These are phyloP conservation scores for Triangularia verruculosa DNA, from an alignment of 2,329 filamentous ascomycete genomes.

Conservation along the genomic window DNA sequence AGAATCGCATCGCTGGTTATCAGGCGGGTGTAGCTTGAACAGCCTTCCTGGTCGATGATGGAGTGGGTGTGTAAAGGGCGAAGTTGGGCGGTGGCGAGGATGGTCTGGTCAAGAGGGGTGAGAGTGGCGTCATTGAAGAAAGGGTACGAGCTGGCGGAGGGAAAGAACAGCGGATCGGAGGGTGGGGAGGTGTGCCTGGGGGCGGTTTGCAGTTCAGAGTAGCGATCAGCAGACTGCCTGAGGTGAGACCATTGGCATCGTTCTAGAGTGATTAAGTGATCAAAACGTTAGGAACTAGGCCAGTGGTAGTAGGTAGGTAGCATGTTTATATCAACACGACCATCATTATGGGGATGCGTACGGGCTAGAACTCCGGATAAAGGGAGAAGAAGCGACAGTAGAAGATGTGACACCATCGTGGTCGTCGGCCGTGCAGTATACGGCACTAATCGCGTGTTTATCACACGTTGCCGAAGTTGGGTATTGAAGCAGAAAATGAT, in stretches of 20 bases:
- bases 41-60: conserved; percentile 10
- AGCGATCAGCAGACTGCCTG: not conserved
- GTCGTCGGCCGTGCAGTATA: not conserved
- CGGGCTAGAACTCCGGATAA: not conserved
- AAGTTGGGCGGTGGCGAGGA: conserved; percentile 6
- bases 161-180: not conserved
- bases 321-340: not conserved
- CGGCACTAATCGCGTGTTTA: not conserved
- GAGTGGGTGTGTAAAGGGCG: not conserved
- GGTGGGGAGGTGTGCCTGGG: not conserved
- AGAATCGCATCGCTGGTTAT: conserved; percentile 5
- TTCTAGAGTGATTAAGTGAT: not conserved
- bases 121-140: not conserved
- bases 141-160: not conserved
- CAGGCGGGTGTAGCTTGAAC: conserved; percentile 6
- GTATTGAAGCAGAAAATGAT: too few relatives aligned
- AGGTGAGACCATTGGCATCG: not conserved
- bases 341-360: not conserved
- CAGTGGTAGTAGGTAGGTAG: not conserved
- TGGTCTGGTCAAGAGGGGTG: not conserved
- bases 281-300: too few relatives aligned
- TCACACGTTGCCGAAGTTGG: too few relatives aligned
- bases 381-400: not conserved
- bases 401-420: not conserved
- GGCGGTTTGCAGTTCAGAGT: not conserved